phyloP scores from a whole-genome alignment of 768 basidiomycete species.

The Boletus rubescentipes region DNA sequence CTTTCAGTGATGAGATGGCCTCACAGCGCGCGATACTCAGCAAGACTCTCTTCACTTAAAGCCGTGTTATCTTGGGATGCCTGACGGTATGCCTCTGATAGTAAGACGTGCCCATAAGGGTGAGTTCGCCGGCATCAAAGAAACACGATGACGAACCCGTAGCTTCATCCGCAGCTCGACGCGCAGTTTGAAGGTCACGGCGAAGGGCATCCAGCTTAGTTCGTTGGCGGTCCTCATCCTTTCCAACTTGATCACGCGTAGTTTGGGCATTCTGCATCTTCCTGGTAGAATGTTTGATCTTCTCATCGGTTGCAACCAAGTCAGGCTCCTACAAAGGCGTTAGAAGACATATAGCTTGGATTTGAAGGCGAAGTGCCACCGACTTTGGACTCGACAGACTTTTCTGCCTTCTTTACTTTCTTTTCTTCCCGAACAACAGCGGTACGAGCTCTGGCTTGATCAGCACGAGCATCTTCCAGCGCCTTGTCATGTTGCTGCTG shows the following conservation, averaged over 20 bases:
- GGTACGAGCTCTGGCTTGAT: slow-evolving; percentile 76
- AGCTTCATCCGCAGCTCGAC: slow-evolving; percentile 70
- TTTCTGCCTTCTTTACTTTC: slow-evolving; percentile 88
- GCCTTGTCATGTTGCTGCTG: slow-evolving; percentile 69
- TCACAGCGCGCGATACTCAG: slow-evolving; percentile 61
- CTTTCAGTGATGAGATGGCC: neutral
- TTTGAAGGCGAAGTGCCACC: slow-evolving; percentile 11
- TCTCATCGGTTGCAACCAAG: slow-evolving; percentile 78
- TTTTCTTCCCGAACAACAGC: slow-evolving; percentile 82
- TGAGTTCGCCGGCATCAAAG: neutral
- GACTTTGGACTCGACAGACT: slow-evolving; percentile 81
- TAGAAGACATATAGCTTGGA: neutral
- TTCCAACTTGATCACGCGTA: slow-evolving; percentile 59
- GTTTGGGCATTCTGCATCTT: slow-evolving; percentile 72
- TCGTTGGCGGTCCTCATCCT: slow-evolving; percentile 53
- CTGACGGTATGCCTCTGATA: slow-evolving; percentile 68
- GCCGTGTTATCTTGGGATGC: slow-evolving; percentile 74
- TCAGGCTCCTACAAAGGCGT: slow-evolving; percentile 67
- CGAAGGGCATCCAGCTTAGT: slow-evolving; percentile 55
- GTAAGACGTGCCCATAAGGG: slow-evolving; percentile 10
- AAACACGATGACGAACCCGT: slow-evolving; percentile 52
- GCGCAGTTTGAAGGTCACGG: slow-evolving; percentile 65
- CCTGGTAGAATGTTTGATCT: slow-evolving; percentile 81
- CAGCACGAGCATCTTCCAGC: slow-evolving; percentile 70
- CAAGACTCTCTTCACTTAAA: slow-evolving; percentile 78